Base-by-base conservation (phyloP, 306 rosid species). In the Quillaja saponaria region DNA sequence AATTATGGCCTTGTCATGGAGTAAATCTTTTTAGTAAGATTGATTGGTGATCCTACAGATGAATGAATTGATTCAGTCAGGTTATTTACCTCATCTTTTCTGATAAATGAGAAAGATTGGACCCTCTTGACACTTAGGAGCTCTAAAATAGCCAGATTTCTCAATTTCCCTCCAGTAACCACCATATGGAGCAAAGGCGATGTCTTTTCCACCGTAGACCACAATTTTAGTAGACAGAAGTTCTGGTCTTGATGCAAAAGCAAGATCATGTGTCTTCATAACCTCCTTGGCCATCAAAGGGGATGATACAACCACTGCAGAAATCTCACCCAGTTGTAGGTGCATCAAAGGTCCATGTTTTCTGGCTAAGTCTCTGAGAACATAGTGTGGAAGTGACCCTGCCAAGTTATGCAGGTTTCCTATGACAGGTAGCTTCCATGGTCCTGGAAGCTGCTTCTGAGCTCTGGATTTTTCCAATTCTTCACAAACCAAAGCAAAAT, bases 261-360 rank as follows among this genome's bases (percentile, higher is more conserved):
- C 42, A 25, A 63, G 54, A 37, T 85, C 85, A 19, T 79, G 78
- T 1, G 85, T 81, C 40, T 72, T 68, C 78, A 76, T 31, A 6
- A 85, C 67, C 33, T 81, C 76, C 52, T 46, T 66, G 40, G 81
- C 81, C 49, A 61, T 63, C 54, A 66, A 73, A 2, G 83, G 74
- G 13, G 87, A 85, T 31, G 91, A 76, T 2, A 67, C 82, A 42
- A 78, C 47, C 48, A 76, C 38, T 7, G 82, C 49, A 3, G 74
- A 66, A 20, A 73, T 56, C 28, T 84, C 73, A 20, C 85, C 83
- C 0, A 84, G 70, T 34, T 69, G 66, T 3, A 84, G 69, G 51
- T 78, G 77, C 85, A 80, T 80, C 0, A 80, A 33, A n/a, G 85
- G 77, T 20, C 88, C 85, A 57, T 77, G 13, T 46, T 54, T 73